Evolutionary conservation across 768 basidiomycete species (phyloP).

Genomic region (Termitomyces sp.): DNA sequence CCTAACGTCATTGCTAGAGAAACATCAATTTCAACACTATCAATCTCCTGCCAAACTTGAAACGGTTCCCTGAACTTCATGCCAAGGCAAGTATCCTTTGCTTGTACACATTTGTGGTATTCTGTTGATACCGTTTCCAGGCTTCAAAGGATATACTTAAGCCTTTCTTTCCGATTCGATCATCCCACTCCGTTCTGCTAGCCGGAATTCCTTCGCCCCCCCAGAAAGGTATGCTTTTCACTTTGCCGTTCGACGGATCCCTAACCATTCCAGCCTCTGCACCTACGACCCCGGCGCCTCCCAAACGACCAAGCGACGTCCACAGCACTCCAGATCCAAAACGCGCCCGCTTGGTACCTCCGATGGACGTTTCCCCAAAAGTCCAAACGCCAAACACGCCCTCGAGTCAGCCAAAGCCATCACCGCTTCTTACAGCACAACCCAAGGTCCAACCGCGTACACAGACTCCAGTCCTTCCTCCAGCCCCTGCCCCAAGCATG

Average conservation of each 20-base stretch:
- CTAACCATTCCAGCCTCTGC: background rate
- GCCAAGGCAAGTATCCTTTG: constrained; percentile 34
- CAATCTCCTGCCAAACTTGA: constrained; percentile 36
- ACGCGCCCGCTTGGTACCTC: constrained; percentile 31
- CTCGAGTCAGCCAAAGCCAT: constrained; percentile 20
- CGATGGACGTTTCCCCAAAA: constrained; percentile 20
- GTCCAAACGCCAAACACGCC: constrained; percentile 17
- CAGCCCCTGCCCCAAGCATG: background rate
- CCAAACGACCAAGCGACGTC: constrained; percentile 44
- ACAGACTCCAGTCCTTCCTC: constrained; percentile 6
- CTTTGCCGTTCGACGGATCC: background rate
- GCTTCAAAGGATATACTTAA: constrained; percentile 31
- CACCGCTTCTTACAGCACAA: constrained; percentile 17
- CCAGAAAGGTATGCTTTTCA: constrained; percentile 24
- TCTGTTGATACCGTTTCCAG: constrained; percentile 20
- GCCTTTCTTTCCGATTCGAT: constrained; percentile 56
- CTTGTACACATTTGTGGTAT: background rate
- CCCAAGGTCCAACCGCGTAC: constrained; percentile 14
- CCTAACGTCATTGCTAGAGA: constrained; percentile 34
- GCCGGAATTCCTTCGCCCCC: constrained; percentile 40
- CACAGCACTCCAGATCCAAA: constrained; percentile 40
- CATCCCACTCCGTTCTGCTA: constrained; percentile 43
- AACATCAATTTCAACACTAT: constrained; percentile 57
- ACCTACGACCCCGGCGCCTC: background rate
- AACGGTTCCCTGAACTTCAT: constrained; percentile 50